Evolutionary conservation across 2,329 filamentous ascomycete genomes (phyloP).

Genomic region (Pyricularia sp.): DNA sequence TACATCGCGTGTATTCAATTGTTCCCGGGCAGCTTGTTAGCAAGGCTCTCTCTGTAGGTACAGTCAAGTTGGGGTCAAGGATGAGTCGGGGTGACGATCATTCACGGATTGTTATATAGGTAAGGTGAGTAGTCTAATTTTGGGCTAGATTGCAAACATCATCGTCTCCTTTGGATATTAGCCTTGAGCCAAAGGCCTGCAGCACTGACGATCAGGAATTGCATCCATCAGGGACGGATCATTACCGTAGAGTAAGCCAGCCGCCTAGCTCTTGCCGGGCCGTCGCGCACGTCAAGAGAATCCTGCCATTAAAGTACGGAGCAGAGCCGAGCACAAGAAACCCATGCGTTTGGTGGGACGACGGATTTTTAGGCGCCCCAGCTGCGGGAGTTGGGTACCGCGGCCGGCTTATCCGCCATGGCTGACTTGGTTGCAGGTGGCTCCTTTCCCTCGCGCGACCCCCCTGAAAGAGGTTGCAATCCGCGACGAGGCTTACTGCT

Average conservation of each 20-base stretch:
- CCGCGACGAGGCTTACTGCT: not conserved
- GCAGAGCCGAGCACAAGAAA: not conserved
- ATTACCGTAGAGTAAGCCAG: not conserved
- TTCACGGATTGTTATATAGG: too few relatives aligned
- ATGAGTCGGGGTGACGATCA: too few relatives aligned
- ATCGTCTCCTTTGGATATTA: too few relatives aligned
- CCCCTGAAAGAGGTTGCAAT: not conserved
- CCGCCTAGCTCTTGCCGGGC: not conserved
- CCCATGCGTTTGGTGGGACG: not conserved
- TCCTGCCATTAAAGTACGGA: not conserved
- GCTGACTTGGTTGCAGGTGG: not conserved
- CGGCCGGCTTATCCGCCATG: not conserved
- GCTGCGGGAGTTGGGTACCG: not conserved
- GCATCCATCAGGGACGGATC: too few relatives aligned
- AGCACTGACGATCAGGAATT: too few relatives aligned
- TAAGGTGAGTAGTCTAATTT: too few relatives aligned
- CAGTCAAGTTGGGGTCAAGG: too few relatives aligned
- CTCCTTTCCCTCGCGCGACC: not conserved
- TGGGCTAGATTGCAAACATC: too few relatives aligned
- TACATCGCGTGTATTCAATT: too few relatives aligned
- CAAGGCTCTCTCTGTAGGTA: too few relatives aligned
- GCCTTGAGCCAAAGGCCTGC: too few relatives aligned
- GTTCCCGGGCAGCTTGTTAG: too few relatives aligned
- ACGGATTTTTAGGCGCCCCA: not conserved
- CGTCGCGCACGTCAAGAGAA: not conserved